Base-by-base conservation (phyloP, 306 rosid species). In the Citrullus amarus region DNA sequence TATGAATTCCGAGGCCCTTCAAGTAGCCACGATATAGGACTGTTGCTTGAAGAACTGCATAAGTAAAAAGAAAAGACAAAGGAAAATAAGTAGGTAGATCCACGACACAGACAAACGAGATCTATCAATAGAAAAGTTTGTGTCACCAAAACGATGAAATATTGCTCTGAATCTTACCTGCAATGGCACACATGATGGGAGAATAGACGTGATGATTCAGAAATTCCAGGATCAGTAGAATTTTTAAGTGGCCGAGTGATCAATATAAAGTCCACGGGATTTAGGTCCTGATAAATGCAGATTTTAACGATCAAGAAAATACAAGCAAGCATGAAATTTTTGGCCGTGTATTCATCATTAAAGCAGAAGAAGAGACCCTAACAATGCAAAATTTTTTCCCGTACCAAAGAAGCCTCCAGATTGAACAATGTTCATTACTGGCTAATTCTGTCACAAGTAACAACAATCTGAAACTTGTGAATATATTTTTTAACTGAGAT, bases 141-240 rank as follows among this genome's bases (percentile, higher is more conserved):
- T 2, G 4, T 57, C 38, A 36, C 16, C 76, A 34, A 3, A 54
- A 51, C 7, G 1, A 32, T 48, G 62, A 41, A 48, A 28, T 18
- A 39, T 71, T 79, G 65, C 70, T 66, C 55, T 48, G 82, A 66
- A 82, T 82, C 88, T 83, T 88, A 88, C 99, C 98, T 90, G 87
- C 92, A 90, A 86, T 90, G 91, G 83, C 99, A 92, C 8, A 89
- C 89, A 80, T 92, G 93, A 82, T 95, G 91, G 70, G 97, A 89
- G 83, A 88, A 82, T 41, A 95, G 87, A 80, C 44, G 84, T 13
- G 92, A 82, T 83, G 91, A 82, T 65, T 81, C 88, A 13, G 86
- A 81, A 70, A 75, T 82, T 62, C 78, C 88, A 53, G 92, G 84
- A 85, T 79, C 75, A 73, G 38, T 70, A 72, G 79, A 78, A 79